Base-by-base conservation (phyloP, 2,329 filamentous ascomycete species). In the Aureobasidium zeae region DNA sequence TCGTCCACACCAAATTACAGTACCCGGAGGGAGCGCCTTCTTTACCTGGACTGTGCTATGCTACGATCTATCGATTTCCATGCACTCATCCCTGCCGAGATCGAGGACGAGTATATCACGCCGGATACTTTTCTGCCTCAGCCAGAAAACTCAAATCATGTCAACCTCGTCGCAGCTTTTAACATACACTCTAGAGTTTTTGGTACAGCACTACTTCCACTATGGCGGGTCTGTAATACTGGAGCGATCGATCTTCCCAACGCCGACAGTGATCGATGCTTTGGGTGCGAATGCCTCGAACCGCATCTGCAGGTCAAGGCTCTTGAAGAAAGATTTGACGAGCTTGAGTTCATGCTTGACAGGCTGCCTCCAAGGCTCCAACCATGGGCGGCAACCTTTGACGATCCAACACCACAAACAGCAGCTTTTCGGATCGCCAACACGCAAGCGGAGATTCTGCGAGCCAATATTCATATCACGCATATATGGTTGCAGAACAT, bases 41-140 rank as follows among this genome's bases (percentile, higher is more conserved):
- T 30, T 2, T 38, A 38, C 11, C 25, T 26, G 8, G 39, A 43
- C 15, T 32, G 29, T 17, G 19, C 30, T 3, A 34, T 43, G 21
- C 16, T 43, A 7, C 28, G 29, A 6, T 13, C n/a, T 3, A 32
- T 32, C 6, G 39, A 43, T 12, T 30, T 25, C 22, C 10, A 26
- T n/a, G 13, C 22, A 6, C 39, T 43, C 9, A 9, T 43, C 13
- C 39, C 39, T 13, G 11, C 29, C 6, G 29, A 33, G 7, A 2
- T 43, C 6, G 29, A 33, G 5, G 39, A 43, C 22, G 30, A 33
- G 10, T 43, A 33, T 16, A 43, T 43, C 8, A 43, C 30, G 13
- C 9, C 29, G 4, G 21, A 33, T 7, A 11, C 22, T 3, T 26
- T 43, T 7, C 30, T 33, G 6, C 30, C 30, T 4, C 29, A 19